Percentiles rank a stretch among this genome's conserved stretches.
These are phyloP conservation scores for Aspergillus aculeatus DNA, from an alignment of 2,329 filamentous ascomycete genomes.

Conservation along the genomic window DNA sequence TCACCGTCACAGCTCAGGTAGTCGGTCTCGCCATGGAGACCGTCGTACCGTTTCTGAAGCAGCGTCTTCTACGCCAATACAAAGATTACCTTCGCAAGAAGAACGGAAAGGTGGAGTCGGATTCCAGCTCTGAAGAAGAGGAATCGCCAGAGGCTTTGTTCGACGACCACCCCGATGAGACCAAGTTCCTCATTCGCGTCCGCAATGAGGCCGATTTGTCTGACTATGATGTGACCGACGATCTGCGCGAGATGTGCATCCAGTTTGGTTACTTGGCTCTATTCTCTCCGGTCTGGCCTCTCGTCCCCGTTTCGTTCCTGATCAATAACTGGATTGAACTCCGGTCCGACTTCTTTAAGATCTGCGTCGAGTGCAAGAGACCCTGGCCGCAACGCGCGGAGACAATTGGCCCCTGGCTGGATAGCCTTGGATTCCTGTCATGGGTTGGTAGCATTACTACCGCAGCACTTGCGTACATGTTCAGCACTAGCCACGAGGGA, in stretches of 20 bases:
- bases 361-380: conserved; percentile 83
- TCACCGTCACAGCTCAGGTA: conserved; percentile 91
- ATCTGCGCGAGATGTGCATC: conserved; percentile 92
- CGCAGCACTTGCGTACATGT: conserved; percentile 85
- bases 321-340: conserved; percentile 97
- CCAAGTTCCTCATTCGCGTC: conserved; percentile 76
- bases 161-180: conserved; percentile 74
- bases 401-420: conserved; percentile 93
- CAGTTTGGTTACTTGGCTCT: conserved; percentile 79
- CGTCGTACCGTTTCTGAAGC: conserved; percentile 80
- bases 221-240: conserved; percentile 85
- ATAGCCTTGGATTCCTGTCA: conserved; percentile 80
- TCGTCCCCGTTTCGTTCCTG: conserved; percentile 84
- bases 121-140: conserved; percentile 22
- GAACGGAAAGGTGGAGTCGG: conserved; percentile 23
- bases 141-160: conserved; percentile 38
- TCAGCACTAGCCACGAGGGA: conserved; percentile 63
- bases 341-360: conserved; percentile 91
- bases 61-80: conserved; percentile 74
- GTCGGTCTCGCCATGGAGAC: conserved; percentile 86
- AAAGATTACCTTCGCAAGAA: conserved; percentile 35
- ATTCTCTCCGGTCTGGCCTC: conserved; percentile 91
- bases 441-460: conserved; percentile 93
- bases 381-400: conserved; percentile 88
- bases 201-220: conserved; percentile 80